These are phyloP conservation scores for Biscogniauxia sp. DNA, from an alignment of 2,329 filamentous ascomycete species.

Conservation along the genomic window DNA sequence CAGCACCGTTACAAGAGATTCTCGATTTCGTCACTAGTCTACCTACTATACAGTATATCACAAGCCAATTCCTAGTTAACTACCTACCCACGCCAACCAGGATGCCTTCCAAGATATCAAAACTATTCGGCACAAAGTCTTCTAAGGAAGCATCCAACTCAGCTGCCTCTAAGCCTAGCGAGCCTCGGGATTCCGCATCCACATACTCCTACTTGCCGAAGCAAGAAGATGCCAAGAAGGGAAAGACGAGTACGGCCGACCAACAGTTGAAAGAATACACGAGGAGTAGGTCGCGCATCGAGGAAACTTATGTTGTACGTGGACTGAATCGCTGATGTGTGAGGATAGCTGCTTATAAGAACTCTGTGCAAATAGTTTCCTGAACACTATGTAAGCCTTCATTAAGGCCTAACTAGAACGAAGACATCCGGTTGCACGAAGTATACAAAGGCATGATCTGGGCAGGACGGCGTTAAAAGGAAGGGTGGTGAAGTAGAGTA, in stretches of 20 bases:
- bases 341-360: slow-evolving; percentile 14
- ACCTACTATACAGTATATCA: no score
- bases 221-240: slow-evolving; percentile 1
- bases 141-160: slow-evolving; percentile 5
- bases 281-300: slow-evolving; percentile 6
- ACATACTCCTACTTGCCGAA: slow-evolving; percentile 19
- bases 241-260: slow-evolving; percentile 2
- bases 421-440: not conserved
- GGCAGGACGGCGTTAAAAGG: not conserved
- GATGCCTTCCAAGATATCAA: not conserved
- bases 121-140: slow-evolving; percentile 4
- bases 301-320: not conserved
- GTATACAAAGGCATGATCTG: not conserved
- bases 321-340: not conserved
- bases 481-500: not conserved
- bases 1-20: not conserved
- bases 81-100: not conserved
- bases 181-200: slow-evolving; percentile 14
- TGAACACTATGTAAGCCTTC: not conserved
- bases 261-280: slow-evolving; percentile 8
- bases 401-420: not conserved
- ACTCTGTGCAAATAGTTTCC: slow-evolving; percentile 12
- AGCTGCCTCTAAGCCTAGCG: not conserved
- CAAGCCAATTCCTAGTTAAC: not conserved
- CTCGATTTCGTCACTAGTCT: not conserved